These are phyloP conservation scores for Floccularia luteovirens DNA, from an alignment of 768 basidiomycete genomes.

Conservation along the genomic window DNA sequence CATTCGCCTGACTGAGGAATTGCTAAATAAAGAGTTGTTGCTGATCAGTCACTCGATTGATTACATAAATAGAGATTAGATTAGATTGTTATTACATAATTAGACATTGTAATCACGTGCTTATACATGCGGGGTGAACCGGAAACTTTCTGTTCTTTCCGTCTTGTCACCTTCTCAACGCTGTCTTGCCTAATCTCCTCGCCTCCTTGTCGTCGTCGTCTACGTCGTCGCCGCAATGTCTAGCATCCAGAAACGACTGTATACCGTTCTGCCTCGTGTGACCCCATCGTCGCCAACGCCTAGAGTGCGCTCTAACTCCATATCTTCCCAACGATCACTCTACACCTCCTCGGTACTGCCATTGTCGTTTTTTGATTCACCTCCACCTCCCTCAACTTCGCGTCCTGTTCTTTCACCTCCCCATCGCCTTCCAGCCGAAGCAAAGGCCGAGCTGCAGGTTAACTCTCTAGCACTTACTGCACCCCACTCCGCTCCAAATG, in stretches of 20 bases:
- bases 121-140: no score
- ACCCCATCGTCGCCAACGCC: conserved; percentile 16
- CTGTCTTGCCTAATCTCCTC: neutral
- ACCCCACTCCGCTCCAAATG: conserved; percentile 7
- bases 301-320: conserved; percentile 37
- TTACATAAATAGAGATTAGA: no score
- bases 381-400: conserved; percentile 10
- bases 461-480: conserved; percentile 11
- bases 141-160: no score
- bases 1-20: no score
- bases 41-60: no score
- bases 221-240: conserved; percentile 23
- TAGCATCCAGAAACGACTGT: conserved; percentile 45
- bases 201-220: neutral
- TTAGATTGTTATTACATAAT: no score
- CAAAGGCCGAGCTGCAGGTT: conserved; percentile 9
- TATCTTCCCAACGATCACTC: conserved; percentile 29
- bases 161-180: no score
- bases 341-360: conserved; percentile 22
- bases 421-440: conserved; percentile 10
- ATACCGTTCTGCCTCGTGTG: conserved; percentile 30
- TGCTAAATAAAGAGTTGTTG: no score
- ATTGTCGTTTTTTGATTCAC: conserved; percentile 16
- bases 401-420: conserved; percentile 10
- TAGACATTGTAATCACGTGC: no score